Base-by-base conservation (phyloP, 1,284 basidiomycete genomes). In the Ceratobasidium sp. region DNA sequence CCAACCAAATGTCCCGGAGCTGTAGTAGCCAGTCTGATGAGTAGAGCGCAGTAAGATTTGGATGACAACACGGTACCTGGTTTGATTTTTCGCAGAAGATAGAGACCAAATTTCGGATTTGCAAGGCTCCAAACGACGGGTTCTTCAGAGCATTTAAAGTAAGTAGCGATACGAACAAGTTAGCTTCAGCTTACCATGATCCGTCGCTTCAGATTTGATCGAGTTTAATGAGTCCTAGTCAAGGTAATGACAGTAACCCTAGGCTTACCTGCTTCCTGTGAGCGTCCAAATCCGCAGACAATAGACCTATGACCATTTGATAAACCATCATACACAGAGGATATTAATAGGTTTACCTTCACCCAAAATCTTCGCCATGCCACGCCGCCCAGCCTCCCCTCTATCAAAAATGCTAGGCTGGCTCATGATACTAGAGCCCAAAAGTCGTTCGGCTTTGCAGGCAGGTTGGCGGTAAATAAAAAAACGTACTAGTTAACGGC, bases 61-160 rank as follows among this genome's bases (percentile, higher is more conserved):
- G 33, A 46, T 7, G 44, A 8, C 5, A 68, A 8, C 2, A 33
- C 12, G 59, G 33, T 44, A 79, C 79, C 62, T 78, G 20, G 33
- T 67, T 75, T 6, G 79, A 64, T 70, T 79, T 79, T 5, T 66
- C 79, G 35, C 35, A 70, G 46, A 80, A 79, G n/a, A 79, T 69
- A 30, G 78, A 69, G 6, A 74, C 33, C 18, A 80, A 67, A 12
- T 71, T 30, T 48, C 77, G 71, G 44, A 80, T 78, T 12, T 79
- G 68, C n/a, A 77, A 44, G 1, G 75, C 60, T 55, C 79, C 76
- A 60, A 80, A 80, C 33, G 79, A 67, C 1, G 79, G 79, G 33
- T 74, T 80, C 77, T 78, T 20, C 27, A 10, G 23, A 14, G 2
- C 18, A 12, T 16, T 18, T 10, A 4, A 59, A 4, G 12, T 16